A percentile compares a stretch with the other conserved stretches of the same genome.
phyloP scores from a whole-genome alignment of 2,329 filamentous ascomycete species.

The Colletotrichum tabaci region DNA sequence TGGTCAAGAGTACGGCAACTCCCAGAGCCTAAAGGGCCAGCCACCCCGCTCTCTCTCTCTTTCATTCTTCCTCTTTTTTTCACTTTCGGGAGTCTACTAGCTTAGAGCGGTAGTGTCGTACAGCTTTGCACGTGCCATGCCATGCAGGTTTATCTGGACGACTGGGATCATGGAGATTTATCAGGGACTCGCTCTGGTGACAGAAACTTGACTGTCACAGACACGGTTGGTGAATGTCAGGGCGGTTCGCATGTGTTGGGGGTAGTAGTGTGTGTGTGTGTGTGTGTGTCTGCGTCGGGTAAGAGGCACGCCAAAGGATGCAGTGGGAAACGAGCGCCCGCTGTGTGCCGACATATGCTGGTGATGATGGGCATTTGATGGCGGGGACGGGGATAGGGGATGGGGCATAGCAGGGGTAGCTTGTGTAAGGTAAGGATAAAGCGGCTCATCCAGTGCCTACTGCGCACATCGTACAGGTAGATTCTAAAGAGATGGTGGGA shows the following conservation, averaged over 20 bases:
- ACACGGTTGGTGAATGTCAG: slow-evolving; percentile 7
- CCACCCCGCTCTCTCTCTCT: neutral
- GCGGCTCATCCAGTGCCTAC: slow-evolving; percentile 9
- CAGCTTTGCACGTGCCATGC: slow-evolving; percentile 25
- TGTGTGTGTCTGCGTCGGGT: slow-evolving; percentile 28
- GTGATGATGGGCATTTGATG: neutral
- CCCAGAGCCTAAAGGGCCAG: neutral
- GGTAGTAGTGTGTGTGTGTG: slow-evolving; percentile 3
- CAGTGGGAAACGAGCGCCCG: slow-evolving; percentile 26
- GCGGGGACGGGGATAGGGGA: too few relatives aligned
- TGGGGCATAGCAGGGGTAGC: slow-evolving; percentile 19
- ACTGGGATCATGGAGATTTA: slow-evolving; percentile 21
- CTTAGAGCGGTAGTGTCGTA: neutral
- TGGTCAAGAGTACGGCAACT: slow-evolving; percentile 15
- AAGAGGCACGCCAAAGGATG: slow-evolving; percentile 19
- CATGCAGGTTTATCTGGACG: slow-evolving; percentile 14
- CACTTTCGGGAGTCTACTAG: neutral
- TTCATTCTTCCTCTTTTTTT: neutral
- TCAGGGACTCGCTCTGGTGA: slow-evolving; percentile 27
- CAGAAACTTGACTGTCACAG: slow-evolving; percentile 39
- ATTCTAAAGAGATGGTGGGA: neutral
- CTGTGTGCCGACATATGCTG: slow-evolving; percentile 23
- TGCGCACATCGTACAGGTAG: too few relatives aligned
- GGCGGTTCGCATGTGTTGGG: slow-evolving; percentile 3
- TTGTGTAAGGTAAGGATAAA: slow-evolving; percentile 17